phyloP scores from a whole-genome alignment of 1,139 yeast species.

The Pichia sp. region DNA sequence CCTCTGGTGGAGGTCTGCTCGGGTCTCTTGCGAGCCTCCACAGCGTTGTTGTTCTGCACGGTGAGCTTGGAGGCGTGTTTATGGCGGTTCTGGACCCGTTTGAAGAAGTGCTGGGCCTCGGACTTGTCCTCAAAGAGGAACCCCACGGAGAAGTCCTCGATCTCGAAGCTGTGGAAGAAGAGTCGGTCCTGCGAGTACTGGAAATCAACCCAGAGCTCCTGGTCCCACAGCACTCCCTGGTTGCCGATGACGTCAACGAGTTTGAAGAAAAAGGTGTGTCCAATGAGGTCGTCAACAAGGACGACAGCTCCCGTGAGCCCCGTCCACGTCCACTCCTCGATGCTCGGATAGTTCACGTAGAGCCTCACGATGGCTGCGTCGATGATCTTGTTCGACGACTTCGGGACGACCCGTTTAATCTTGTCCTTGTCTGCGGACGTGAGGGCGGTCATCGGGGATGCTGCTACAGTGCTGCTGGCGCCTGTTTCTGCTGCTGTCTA shows the following conservation, averaged over 20 bases:
- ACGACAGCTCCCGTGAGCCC: constrained; percentile 86
- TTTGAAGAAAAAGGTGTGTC: constrained; percentile 88
- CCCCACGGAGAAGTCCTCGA: constrained; percentile 89
- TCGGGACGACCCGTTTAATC: constrained; percentile 83
- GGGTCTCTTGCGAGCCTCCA: constrained; percentile 61
- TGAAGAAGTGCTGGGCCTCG: constrained; percentile 83
- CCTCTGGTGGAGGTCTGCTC: constrained; percentile 44
- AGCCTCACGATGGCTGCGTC: constrained; percentile 90
- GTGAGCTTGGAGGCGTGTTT: constrained; percentile 88
- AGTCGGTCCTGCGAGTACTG: constrained; percentile 90
- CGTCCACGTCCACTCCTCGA: constrained; percentile 77
- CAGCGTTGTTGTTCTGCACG: constrained; percentile 77
- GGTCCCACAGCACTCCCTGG: constrained; percentile 94
- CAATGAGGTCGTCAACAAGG: constrained; percentile 86
- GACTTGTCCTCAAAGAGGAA: constrained; percentile 80
- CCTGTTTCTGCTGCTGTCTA: no score
- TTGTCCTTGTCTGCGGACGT: constrained; percentile 76
- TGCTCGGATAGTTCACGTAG: constrained; percentile 85
- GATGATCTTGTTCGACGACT: constrained; percentile 77
- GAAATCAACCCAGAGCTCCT: constrained; percentile 83
- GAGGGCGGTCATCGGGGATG: constrained; percentile 29
- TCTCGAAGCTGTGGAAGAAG: constrained; percentile 90
- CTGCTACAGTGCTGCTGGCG: not conserved
- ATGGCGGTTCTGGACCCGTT: constrained; percentile 67
- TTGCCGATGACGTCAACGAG: constrained; percentile 78